Evolutionary conservation across 176 grass and related monocot species (phyloP).

Genomic region (Thinopyrum elongatum): DNA sequence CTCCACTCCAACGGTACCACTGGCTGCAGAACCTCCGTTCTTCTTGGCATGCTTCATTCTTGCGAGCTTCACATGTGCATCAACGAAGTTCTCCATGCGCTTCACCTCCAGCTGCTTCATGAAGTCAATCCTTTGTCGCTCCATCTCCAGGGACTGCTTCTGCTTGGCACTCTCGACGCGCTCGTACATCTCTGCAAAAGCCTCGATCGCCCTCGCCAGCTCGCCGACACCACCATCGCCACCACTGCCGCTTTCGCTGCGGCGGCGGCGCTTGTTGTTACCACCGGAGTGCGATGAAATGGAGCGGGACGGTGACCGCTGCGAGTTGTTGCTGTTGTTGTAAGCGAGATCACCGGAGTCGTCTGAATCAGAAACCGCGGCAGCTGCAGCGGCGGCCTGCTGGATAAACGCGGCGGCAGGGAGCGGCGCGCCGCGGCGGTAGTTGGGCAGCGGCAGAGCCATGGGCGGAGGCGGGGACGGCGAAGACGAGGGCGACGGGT

Average conservation of each 20-base stretch:
- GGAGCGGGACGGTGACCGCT: slow-evolving; percentile 38
- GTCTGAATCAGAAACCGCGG: slow-evolving; percentile 22
- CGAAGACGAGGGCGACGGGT: slow-evolving; percentile 17
- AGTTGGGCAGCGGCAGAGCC: slow-evolving; percentile 43
- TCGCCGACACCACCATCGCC: slow-evolving; percentile 52
- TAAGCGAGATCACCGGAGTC: slow-evolving; percentile 40
- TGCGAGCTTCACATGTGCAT: slow-evolving; percentile 80
- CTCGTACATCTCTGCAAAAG: slow-evolving; percentile 91
- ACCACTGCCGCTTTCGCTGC: not conserved
- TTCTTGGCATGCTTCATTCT: slow-evolving; percentile 66
- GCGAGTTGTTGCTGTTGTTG: slow-evolving; percentile 21
- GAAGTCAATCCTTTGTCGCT: slow-evolving; percentile 77
- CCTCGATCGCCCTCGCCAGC: slow-evolving; percentile 70
- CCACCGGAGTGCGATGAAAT: slow-evolving; percentile 47
- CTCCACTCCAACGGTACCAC: slow-evolving; percentile 37
- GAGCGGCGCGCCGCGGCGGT: slow-evolving; percentile 26
- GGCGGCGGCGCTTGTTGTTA: slow-evolving; percentile 24
- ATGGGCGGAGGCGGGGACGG: slow-evolving; percentile 37
- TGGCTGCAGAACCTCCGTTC: slow-evolving; percentile 24
- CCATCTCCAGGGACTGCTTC: slow-evolving; percentile 72
- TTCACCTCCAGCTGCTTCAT: slow-evolving; percentile 80
- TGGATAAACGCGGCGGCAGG: slow-evolving; percentile 47
- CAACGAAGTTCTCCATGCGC: slow-evolving; percentile 85
- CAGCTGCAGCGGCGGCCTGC: slow-evolving; percentile 41
- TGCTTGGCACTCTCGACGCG: slow-evolving; percentile 77